phyloP scores from a whole-genome alignment of 1,284 basidiomycete species.

The Xerocomus subilludens region DNA sequence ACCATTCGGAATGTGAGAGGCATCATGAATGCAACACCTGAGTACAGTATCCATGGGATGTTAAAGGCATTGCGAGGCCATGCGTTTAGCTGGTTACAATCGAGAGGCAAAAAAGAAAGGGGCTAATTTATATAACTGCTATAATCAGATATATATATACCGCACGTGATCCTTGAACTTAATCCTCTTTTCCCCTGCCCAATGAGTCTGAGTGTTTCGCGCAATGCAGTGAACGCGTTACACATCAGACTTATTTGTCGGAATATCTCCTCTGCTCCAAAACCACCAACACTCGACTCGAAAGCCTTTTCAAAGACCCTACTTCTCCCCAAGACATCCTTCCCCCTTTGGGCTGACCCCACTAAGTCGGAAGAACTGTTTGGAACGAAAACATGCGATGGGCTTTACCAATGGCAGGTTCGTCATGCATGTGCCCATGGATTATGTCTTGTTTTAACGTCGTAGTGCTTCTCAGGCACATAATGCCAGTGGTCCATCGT shows the following conservation, averaged over 20 bases:
- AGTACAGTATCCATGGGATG: no score
- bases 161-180: no score
- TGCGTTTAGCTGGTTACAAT: no score
- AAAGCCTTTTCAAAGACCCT: constrained; percentile 74
- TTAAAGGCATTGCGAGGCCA: no score
- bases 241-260: constrained; percentile 30
- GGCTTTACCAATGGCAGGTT: constrained; percentile 92
- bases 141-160: no score
- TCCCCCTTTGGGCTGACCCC: constrained; percentile 82
- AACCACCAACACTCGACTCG: constrained; percentile 31
- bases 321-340: constrained; percentile 84
- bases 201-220: constrained; percentile 39
- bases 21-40: no score
- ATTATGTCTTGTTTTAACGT: constrained; percentile 20
- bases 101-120: no score
- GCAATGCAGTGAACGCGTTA: constrained; percentile 33
- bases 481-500: constrained; percentile 72
- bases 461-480: constrained; percentile 62
- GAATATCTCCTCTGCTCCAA: constrained; percentile 32
- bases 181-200: background rate
- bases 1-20: no score
- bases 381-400: constrained; percentile 74
- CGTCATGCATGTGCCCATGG: constrained; percentile 37
- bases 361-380: constrained; percentile 72
- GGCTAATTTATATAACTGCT: no score